Percentiles rank a stretch among this genome's conserved stretches.
These are phyloP conservation scores for Linnemannia elongata DNA, from an alignment of 192 early-diverging fungal species.

Conservation along the genomic window DNA sequence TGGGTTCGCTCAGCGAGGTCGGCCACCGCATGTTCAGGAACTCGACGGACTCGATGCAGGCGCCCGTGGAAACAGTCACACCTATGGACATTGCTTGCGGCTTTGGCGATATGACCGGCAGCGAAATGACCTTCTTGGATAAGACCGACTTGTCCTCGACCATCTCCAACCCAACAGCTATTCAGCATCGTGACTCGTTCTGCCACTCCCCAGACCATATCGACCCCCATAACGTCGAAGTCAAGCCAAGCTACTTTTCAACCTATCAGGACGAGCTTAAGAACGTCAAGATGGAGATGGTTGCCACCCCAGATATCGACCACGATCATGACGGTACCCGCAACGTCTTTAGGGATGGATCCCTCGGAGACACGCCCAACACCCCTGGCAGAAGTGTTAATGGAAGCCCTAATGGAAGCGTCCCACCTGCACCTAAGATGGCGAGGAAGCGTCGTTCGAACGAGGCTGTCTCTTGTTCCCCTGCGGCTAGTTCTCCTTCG, in stretches of 20 bases:
- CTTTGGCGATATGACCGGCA: slow-evolving; percentile 30
- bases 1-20: slow-evolving; percentile 37
- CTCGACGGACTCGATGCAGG: slow-evolving; percentile 47
- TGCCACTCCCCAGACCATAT: slow-evolving; percentile 54
- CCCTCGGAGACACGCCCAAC: background rate
- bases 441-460: slow-evolving; percentile 53
- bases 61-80: slow-evolving; percentile 42
- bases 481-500: slow-evolving; percentile 5
- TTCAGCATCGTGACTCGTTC: slow-evolving; percentile 24
- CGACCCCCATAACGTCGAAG: slow-evolving; percentile 51
- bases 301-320: slow-evolving; percentile 33
- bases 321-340: slow-evolving; percentile 9
- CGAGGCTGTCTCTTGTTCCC: slow-evolving; percentile 31
- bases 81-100: slow-evolving; percentile 56
- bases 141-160: slow-evolving; percentile 19
- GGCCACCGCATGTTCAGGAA: slow-evolving; percentile 53
- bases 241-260: slow-evolving; percentile 50
- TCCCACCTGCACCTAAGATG: slow-evolving; percentile 11
- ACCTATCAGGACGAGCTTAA: slow-evolving; percentile 33
- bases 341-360: slow-evolving; percentile 17
- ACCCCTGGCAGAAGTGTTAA: slow-evolving; percentile 21
- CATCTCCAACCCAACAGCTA: background rate
- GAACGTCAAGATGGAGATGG: slow-evolving; percentile 47
- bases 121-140: slow-evolving; percentile 34
- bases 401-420: slow-evolving; percentile 3